These are phyloP conservation scores for Diaporthe citrichinensis DNA, from an alignment of 2,329 filamentous ascomycete species.

Conservation along the genomic window DNA sequence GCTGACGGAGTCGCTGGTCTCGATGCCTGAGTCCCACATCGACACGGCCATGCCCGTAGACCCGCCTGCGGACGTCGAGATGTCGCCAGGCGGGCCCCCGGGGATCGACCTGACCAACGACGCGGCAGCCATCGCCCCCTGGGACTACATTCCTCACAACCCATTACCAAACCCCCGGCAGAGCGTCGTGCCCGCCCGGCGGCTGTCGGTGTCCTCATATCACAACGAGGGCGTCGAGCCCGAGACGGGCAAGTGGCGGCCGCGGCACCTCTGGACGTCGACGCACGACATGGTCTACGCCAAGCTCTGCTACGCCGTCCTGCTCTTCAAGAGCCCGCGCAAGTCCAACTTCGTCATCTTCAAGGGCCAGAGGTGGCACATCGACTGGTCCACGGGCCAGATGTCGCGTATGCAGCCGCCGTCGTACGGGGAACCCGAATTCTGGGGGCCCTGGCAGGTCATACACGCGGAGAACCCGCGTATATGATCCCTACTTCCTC, in stretches of 20 bases:
- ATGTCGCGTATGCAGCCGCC: constrained; percentile 69
- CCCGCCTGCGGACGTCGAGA: constrained; percentile 36
- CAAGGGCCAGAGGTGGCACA: constrained; percentile 70
- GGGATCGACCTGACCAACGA: constrained; percentile 17
- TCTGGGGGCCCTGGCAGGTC: constrained; percentile 64
- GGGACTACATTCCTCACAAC: neutral
- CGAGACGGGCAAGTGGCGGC: constrained; percentile 69
- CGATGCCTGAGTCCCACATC: constrained; percentile 18
- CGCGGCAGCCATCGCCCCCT: constrained; percentile 31
- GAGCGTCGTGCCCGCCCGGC: constrained; percentile 46
- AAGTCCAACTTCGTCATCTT: constrained; percentile 71
- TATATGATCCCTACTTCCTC: constrained; percentile 50
- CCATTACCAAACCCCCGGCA: neutral
- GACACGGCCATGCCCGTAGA: constrained; percentile 26
- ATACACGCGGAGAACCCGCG: constrained; percentile 64
- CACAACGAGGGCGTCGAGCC: constrained; percentile 61
- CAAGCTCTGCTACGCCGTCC: constrained; percentile 71
- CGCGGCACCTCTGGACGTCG: constrained; percentile 67
- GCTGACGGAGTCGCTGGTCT: constrained; percentile 42
- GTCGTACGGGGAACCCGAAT: constrained; percentile 65
- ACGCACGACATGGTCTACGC: constrained; percentile 72
- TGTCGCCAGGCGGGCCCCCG: constrained; percentile 42
- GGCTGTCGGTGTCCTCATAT: constrained; percentile 62
- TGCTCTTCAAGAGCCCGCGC: constrained; percentile 69
- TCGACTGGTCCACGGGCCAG: constrained; percentile 71